A percentile compares a stretch with the other conserved stretches of the same genome.
phyloP scores from a whole-genome alignment of 202 grass and related monocot genomes.

The Panicum hallii region DNA sequence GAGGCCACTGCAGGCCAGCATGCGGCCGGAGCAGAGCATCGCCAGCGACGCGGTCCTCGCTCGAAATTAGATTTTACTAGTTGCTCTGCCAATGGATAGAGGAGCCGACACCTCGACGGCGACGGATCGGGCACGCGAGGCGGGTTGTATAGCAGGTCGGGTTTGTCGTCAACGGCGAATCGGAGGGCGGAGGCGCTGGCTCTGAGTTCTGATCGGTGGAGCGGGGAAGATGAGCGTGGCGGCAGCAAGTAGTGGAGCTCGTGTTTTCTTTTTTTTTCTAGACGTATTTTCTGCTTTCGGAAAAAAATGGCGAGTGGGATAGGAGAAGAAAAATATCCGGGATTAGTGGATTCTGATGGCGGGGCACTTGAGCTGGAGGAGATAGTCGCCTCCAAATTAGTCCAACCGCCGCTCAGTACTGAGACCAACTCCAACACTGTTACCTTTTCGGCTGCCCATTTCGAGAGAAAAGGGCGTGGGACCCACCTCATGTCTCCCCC shows the following conservation, averaged over 20 bases:
- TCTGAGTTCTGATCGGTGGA: slow-evolving; percentile 52
- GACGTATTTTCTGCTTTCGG: background rate
- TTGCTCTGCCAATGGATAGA: slow-evolving; percentile 8
- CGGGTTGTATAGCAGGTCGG: slow-evolving; percentile 16
- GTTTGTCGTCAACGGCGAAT: slow-evolving; percentile 29
- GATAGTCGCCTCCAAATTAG: too few species aligned
- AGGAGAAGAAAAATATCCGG: slow-evolving; percentile 32
- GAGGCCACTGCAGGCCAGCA: slow-evolving; percentile 66
- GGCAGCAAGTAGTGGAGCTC: slow-evolving; percentile 49
- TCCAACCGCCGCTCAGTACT: background rate
- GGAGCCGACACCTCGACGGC: slow-evolving; percentile 21
- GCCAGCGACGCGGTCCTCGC: slow-evolving; percentile 27
- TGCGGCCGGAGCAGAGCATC: slow-evolving; percentile 90
- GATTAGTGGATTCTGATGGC: slow-evolving; percentile 45
- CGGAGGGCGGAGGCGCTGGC: slow-evolving; percentile 24
- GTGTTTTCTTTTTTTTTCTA: slow-evolving; percentile 33
- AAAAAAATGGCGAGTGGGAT: slow-evolving; percentile 35
- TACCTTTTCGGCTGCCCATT: too few species aligned
- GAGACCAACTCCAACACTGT: too few species aligned
- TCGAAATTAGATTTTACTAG: background rate
- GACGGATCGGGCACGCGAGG: slow-evolving; percentile 22
- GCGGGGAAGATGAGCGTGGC: slow-evolving; percentile 43
- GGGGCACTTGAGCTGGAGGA: background rate
- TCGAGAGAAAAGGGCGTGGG: too few species aligned
- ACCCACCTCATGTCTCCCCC: too few species aligned